Conservation (phyloP, 495 filamentous ascomycete genomes). For the Talaromyces stipitatus region DNA sequence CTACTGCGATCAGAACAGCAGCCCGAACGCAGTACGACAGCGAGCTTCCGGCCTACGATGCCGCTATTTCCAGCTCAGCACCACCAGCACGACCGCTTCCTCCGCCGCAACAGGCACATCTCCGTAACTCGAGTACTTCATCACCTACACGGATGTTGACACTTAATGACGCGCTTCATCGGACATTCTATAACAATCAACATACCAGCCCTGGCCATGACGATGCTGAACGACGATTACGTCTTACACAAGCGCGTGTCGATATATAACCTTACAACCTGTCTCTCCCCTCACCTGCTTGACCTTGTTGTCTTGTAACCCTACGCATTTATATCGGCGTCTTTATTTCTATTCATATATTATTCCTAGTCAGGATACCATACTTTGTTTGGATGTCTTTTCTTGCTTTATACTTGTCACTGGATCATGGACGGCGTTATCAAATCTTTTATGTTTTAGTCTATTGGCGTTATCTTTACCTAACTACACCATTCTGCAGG, state of each 20-base stretch:
- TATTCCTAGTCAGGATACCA: slow-evolving; percentile 3
- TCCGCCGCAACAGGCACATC: slow-evolving; percentile 33
- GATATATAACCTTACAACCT: slow-evolving; percentile 8
- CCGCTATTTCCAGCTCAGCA: slow-evolving; percentile 30
- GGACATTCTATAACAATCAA: slow-evolving; percentile 19
- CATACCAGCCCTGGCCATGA: slow-evolving; percentile 17
- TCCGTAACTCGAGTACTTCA: slow-evolving; percentile 21
- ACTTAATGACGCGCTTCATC: slow-evolving; percentile 29
- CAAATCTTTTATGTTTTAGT: background rate
- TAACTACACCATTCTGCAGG: background rate
- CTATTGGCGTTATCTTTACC: background rate
- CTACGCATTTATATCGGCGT: background rate
- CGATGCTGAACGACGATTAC: slow-evolving; percentile 32
- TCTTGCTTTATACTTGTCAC: background rate
- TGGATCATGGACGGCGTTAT: background rate
- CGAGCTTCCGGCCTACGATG: slow-evolving; percentile 44
- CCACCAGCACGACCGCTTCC: slow-evolving; percentile 15
- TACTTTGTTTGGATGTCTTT: background rate
- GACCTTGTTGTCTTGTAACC: background rate
- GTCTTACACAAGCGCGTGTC: slow-evolving; percentile 33
- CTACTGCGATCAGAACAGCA: slow-evolving; percentile 60
- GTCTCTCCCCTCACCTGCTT: background rate
- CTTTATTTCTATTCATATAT: background rate
- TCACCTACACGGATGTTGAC: slow-evolving; percentile 2
- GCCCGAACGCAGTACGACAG: slow-evolving; percentile 40